A percentile compares a stretch with the other conserved stretches of the same genome.
Conservation (phyloP, 495 filamentous ascomycete species). For the Aspergillus bridgeri region DNA sequence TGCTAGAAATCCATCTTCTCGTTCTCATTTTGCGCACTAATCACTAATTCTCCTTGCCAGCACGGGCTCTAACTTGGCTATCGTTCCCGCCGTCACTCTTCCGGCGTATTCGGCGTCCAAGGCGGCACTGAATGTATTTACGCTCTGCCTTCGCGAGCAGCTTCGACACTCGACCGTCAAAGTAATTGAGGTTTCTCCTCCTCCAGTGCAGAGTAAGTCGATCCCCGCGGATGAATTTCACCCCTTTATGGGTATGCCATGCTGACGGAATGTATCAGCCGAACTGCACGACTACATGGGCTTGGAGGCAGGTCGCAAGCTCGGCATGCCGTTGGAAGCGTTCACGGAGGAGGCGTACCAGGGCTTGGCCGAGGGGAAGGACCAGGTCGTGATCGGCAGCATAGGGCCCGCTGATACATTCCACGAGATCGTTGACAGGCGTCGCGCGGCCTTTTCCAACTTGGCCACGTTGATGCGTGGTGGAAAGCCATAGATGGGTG, state of each 20-base stretch:
- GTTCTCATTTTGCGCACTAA: no score
- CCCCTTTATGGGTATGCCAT: background rate
- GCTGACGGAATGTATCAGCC: constrained; percentile 6
- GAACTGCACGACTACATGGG: constrained; percentile 44
- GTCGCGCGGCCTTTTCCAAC: constrained; percentile 31
- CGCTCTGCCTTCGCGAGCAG: constrained; percentile 57
- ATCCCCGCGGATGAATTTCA: no score
- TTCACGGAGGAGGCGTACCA: constrained; percentile 59
- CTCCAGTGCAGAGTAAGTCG: constrained; percentile 58
- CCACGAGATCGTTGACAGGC: constrained; percentile 31
- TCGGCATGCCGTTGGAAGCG: constrained; percentile 60
- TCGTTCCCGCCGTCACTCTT: constrained; percentile 36
- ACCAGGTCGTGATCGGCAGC: constrained; percentile 34
- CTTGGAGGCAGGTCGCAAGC: constrained; percentile 33
- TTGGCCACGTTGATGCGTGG: no score
- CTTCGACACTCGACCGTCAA: constrained; percentile 48
- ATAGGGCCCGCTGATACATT: constrained; percentile 30
- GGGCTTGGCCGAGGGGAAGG: constrained; percentile 52
- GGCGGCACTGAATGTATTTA: constrained; percentile 43
- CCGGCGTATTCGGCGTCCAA: constrained; percentile 43
- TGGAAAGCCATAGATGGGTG: no score
- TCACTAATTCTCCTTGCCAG: no score
- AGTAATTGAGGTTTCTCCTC: constrained; percentile 64
- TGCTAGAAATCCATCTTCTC: no score
- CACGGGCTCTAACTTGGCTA: constrained; percentile 40